Evolutionary conservation across 2,329 filamentous ascomycete species (phyloP).

Genomic region (Ophiostoma triangulosporum): DNA sequence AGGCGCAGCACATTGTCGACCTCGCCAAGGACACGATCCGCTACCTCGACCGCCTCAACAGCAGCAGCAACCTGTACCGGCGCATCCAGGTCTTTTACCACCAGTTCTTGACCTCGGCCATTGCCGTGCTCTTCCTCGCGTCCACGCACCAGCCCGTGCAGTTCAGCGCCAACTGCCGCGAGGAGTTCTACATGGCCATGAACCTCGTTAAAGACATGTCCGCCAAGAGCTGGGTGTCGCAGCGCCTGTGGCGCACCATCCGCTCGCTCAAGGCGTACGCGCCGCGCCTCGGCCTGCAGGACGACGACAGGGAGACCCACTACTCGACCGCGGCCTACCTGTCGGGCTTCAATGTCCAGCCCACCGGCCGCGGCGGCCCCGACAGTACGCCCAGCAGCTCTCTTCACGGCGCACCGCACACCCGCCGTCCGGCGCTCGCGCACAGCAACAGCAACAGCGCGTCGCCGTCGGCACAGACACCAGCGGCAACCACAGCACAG

Average conservation of each 20-base stretch:
- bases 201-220: constrained; percentile 62
- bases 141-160: constrained; percentile 61
- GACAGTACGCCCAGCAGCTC: not conserved
- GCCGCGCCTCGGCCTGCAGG: constrained; percentile 50
- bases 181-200: constrained; percentile 68
- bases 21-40: constrained; percentile 66
- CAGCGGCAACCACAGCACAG: not conserved
- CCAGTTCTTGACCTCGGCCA: constrained; percentile 62
- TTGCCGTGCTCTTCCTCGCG: constrained; percentile 64
- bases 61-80: constrained; percentile 57
- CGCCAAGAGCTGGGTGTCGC: constrained; percentile 56
- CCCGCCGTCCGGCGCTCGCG: not conserved
- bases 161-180: constrained; percentile 54
- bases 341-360: not conserved
- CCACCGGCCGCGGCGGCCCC: not conserved
- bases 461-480: not conserved
- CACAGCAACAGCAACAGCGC: not conserved
- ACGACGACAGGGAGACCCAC: constrained; percentile 25
- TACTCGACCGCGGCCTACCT: constrained; percentile 32
- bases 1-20: constrained; percentile 62
- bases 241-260: constrained; percentile 61
- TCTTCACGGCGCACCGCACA: too few species aligned
- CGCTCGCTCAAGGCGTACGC: constrained; percentile 58
- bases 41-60: constrained; percentile 57
- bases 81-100: constrained; percentile 66